Evolutionary conservation across 768 basidiomycete genomes (phyloP).

Genomic region (Lyophyllum atratum): DNA sequence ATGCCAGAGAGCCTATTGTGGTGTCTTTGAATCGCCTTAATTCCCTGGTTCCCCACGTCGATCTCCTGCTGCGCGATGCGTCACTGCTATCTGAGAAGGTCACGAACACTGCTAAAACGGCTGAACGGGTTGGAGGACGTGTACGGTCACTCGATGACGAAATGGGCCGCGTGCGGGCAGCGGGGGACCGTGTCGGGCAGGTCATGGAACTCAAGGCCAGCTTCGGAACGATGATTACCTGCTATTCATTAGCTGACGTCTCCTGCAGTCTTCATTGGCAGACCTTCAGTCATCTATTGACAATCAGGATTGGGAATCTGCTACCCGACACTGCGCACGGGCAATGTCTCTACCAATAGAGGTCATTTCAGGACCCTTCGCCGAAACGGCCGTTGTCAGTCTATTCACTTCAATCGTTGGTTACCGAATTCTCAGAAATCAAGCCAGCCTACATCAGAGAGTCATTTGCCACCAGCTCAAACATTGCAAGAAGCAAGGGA

Average conservation of each 20-base stretch:
- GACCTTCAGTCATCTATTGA: conserved; percentile 75
- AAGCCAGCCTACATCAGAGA: conserved; percentile 84
- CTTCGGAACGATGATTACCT: conserved; percentile 4
- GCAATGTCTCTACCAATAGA: conserved; percentile 84
- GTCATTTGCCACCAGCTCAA: conserved; percentile 83
- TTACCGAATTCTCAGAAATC: conserved; percentile 13
- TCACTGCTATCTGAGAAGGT: conserved; percentile 57
- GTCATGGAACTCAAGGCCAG: conserved; percentile 93
- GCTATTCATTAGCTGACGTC: conserved; percentile 6
- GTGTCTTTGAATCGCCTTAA: conserved; percentile 63
- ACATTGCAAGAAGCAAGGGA: conserved; percentile 77
- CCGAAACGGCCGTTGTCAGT: conserved; percentile 84
- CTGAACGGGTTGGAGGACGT: conserved; percentile 88
- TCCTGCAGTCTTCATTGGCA: conserved; percentile 38
- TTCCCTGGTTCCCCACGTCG: conserved; percentile 59
- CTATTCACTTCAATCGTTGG: neutral
- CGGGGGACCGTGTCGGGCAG: conserved; percentile 88
- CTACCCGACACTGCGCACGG: conserved; percentile 85
- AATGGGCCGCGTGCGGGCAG: conserved; percentile 87
- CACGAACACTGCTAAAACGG: conserved; percentile 72
- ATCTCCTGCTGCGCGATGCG: conserved; percentile 63
- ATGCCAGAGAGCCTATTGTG: conserved; percentile 66
- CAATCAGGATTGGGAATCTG: conserved; percentile 92
- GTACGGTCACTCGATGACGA: conserved; percentile 91
- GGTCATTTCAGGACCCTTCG: conserved; percentile 82